phyloP scores from a whole-genome alignment of 768 basidiomycete genomes.

The Fibroporia radiculosa region DNA sequence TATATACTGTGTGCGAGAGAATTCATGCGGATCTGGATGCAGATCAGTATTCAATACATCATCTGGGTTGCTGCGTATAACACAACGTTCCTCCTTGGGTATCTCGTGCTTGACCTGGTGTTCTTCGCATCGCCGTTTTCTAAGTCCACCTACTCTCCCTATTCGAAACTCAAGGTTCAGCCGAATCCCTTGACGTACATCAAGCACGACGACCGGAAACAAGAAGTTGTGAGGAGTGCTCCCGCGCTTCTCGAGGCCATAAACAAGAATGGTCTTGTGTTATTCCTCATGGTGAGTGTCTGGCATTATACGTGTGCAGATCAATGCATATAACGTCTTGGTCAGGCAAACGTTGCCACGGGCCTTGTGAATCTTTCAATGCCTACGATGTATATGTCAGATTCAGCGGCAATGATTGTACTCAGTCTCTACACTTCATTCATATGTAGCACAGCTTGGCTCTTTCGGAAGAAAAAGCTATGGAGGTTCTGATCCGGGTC shows the following conservation, averaged over 20 bases:
- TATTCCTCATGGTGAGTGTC: constrained; percentile 74
- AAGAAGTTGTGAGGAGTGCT: constrained; percentile 22
- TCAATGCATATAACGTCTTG: background rate
- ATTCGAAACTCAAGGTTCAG: constrained; percentile 28
- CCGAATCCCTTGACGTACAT: constrained; percentile 18
- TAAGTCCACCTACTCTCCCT: constrained; percentile 26
- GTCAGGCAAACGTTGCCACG: constrained; percentile 80
- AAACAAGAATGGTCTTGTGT: constrained; percentile 68
- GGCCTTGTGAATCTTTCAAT: constrained; percentile 78
- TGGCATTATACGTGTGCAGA: background rate
- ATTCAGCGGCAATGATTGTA: constrained; percentile 50
- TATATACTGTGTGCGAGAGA: background rate
- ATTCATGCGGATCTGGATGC: background rate
- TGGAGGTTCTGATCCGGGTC: constrained; percentile 21
- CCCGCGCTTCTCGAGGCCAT: constrained; percentile 67
- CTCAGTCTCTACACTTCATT: constrained; percentile 52
- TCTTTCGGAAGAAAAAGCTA: constrained; percentile 27
- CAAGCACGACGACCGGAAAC: constrained; percentile 18
- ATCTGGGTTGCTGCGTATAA: constrained; percentile 90
- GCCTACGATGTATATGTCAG: constrained; percentile 70
- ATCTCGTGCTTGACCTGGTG: constrained; percentile 66
- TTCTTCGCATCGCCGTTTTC: constrained; percentile 48
- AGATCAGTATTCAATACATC: constrained; percentile 88
- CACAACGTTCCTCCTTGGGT: constrained; percentile 73
- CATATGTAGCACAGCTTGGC: constrained; percentile 62